Percentiles rank a stretch among this genome's conserved stretches.
Evolutionary conservation across 2,329 filamentous ascomycete genomes (phyloP).

Genomic region (Sporothrix humicola): DNA sequence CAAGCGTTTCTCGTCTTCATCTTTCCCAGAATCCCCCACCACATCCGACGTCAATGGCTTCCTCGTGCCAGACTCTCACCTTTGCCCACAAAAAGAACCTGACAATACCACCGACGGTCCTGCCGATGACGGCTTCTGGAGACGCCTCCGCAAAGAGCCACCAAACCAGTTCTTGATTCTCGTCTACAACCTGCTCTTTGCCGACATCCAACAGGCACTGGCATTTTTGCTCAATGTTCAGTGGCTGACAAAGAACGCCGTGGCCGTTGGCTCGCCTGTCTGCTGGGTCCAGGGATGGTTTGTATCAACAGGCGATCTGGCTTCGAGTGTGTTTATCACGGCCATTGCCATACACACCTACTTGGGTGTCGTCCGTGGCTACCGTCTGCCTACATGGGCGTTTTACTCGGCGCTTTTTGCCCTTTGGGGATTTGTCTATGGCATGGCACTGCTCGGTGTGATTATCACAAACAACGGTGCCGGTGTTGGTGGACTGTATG

Average conservation of each 20-base stretch:
- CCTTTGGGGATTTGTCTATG: slow-evolving; percentile 66
- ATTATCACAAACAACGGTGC: slow-evolving; percentile 52
- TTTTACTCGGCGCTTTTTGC: slow-evolving; percentile 57
- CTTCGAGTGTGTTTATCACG: slow-evolving; percentile 70
- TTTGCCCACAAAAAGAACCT: slow-evolving; percentile 38
- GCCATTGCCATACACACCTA: slow-evolving; percentile 71
- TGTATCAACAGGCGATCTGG: slow-evolving; percentile 68
- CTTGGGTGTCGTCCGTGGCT: slow-evolving; percentile 63
- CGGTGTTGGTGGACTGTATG: slow-evolving; percentile 58
- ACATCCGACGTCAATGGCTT: slow-evolving; percentile 47
- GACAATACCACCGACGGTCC: background rate
- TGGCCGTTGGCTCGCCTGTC: slow-evolving; percentile 58
- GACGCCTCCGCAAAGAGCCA: slow-evolving; percentile 45
- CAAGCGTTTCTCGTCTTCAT: slow-evolving; percentile 20
- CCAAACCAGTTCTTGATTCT: slow-evolving; percentile 72
- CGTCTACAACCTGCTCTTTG: slow-evolving; percentile 71
- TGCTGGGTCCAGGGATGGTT: slow-evolving; percentile 73
- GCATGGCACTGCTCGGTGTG: slow-evolving; percentile 60
- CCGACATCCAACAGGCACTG: slow-evolving; percentile 69
- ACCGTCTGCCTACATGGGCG: slow-evolving; percentile 54
- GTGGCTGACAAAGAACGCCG: slow-evolving; percentile 60
- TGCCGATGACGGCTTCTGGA: slow-evolving; percentile 35
- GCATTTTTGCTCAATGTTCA: slow-evolving; percentile 68
- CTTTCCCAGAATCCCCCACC: slow-evolving; percentile 45
- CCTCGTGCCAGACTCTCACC: slow-evolving; percentile 41